Percentiles rank a stretch among this genome's conserved stretches.
Evolutionary conservation across 2,329 filamentous ascomycete species (phyloP).

Genomic region (Colletotrichum sp.): DNA sequence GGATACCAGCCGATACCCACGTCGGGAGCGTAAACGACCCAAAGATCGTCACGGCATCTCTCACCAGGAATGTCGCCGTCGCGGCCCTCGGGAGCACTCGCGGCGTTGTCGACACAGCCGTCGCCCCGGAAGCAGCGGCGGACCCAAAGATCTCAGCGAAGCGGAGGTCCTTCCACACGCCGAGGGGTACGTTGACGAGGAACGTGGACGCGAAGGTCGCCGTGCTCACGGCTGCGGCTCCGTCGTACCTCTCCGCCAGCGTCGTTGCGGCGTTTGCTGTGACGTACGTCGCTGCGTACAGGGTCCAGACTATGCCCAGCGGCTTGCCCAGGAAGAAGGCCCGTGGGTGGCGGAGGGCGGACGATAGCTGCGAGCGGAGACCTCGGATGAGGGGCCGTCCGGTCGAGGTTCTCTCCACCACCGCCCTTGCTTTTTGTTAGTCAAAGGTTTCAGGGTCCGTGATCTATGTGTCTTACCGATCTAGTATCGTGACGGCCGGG

Average conservation of each 20-base stretch:
- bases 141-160: slow-evolving; percentile 33
- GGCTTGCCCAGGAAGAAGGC: slow-evolving; percentile 28
- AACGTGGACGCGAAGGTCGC: slow-evolving; percentile 28
- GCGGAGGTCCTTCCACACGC: slow-evolving; percentile 34
- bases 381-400: slow-evolving; percentile 19
- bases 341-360: slow-evolving; percentile 23
- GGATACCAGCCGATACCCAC: slow-evolving; percentile 27
- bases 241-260: slow-evolving; percentile 25
- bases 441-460: not conserved
- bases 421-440: slow-evolving; percentile 10
- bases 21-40: slow-evolving; percentile 34
- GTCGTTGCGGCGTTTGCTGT: slow-evolving; percentile 32
- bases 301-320: slow-evolving; percentile 31
- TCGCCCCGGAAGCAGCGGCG: not conserved
- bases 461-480: slow-evolving; percentile 22
- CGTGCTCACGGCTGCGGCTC: slow-evolving; percentile 25
- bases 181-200: slow-evolving; percentile 34
- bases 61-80: slow-evolving; percentile 28
- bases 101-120: slow-evolving; percentile 1
- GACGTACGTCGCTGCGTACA: slow-evolving; percentile 33
- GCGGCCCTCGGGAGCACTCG: slow-evolving; percentile 26
- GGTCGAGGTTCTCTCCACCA: slow-evolving; percentile 20
- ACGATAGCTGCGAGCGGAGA: not conserved
- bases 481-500: slow-evolving; percentile 31
- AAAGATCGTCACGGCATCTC: slow-evolving; percentile 35